phyloP scores from a whole-genome alignment of 2,329 filamentous ascomycete species.

The Xylaria sp. region DNA sequence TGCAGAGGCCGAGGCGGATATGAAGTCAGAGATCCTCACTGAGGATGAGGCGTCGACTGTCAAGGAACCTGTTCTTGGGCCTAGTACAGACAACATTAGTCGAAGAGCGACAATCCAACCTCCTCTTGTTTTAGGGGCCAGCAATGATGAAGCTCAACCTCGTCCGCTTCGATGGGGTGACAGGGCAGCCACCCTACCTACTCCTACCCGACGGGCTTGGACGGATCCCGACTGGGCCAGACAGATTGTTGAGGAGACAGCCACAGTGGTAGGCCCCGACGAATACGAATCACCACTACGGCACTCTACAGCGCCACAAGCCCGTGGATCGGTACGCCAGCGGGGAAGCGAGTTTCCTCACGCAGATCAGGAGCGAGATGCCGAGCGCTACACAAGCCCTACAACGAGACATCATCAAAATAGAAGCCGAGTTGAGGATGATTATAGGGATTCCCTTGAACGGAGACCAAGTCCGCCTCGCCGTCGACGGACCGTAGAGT shows the following conservation, averaged over 20 bases:
- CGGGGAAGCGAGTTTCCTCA: not conserved
- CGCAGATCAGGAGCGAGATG: not conserved
- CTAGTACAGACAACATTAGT: not conserved
- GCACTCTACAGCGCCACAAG: not conserved
- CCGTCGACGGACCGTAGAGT: constrained; percentile 3
- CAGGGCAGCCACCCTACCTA: not conserved
- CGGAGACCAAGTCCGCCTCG: not conserved
- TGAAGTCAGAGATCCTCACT: not conserved
- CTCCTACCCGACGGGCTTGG: not conserved
- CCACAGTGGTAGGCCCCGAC: not conserved
- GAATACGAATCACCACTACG: not conserved
- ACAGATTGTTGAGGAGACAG: constrained; percentile 17
- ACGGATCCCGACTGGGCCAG: constrained; percentile 10
- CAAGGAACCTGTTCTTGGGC: not conserved
- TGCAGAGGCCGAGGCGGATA: not conserved
- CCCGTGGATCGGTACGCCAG: not conserved
- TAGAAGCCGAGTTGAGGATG: not conserved
- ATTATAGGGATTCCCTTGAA: not conserved
- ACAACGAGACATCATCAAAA: not conserved
- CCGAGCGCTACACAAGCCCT: not conserved
- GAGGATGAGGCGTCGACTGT: not conserved
- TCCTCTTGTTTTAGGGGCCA: not conserved
- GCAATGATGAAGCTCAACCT: not conserved
- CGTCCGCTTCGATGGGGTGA: not conserved
- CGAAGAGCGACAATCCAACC: not conserved